Base-by-base conservation (phyloP, 2,329 filamentous ascomycete genomes). In the Verticillium nubilum region DNA sequence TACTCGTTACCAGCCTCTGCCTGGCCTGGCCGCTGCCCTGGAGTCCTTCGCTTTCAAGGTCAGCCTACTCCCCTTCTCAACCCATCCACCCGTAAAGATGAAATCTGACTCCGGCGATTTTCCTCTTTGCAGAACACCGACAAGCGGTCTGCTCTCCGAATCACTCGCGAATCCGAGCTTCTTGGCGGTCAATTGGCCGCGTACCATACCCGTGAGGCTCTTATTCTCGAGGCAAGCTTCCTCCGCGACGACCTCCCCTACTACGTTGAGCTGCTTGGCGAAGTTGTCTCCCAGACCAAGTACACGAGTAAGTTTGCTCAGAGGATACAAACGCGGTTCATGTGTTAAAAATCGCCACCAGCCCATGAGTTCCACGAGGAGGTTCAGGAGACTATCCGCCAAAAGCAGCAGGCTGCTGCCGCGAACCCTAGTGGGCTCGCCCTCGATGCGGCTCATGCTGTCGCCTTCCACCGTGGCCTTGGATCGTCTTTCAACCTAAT, bases 41-140 rank as follows among this genome's bases (percentile, higher is more conserved):
- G 90, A 95, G 81, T 90, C 92, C 76, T 99, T 96, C 81, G 94
- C 96, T 66, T 99, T 97, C 87, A 96, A 96, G 91, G 95, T 92
- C 75, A 69, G 78, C 62, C 60, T 12, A 29, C 13, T 53, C 9
- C n/a, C 19, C 2, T 23, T 50, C 19, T 61, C 2, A 29, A 55
- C 25, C 47, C 5, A 33, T 29, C 37, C 53, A 31, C 31, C 52
- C n/a, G 9, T 33, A 59, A 55, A 17, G 35, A 23, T 56, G 23
- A 59, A 56, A 29, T n/a, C 47, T 57, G 56, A 57, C 60, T 53
- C 52, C 60, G 60, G 58, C 60, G 58, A 15, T 7, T 28, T 25
- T 23, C 4, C 2, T 25, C 23, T 27, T 23, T 67, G 72, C 70
- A 94, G 89, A 92, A 89, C 82, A 99, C 95, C 69, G 77, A 87